Evolutionary conservation across 1,284 basidiomycete species (phyloP).

Genomic region (Trametes pubescens): DNA sequence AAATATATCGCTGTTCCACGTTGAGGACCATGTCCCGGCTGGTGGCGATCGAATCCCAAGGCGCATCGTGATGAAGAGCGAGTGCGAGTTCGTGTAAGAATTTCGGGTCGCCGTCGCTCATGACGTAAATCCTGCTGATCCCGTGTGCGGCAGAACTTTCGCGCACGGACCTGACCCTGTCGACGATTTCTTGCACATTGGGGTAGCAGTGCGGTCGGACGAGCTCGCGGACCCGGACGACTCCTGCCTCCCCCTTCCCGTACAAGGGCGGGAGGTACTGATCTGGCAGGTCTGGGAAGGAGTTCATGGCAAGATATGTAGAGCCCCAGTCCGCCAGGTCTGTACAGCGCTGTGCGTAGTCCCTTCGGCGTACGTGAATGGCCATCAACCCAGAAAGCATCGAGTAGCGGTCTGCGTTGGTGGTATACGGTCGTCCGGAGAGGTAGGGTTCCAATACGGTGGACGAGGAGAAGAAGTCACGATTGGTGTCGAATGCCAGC

Average conservation of each 20-base stretch:
- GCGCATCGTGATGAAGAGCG: conserved; percentile 41
- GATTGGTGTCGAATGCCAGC: conserved; percentile 48
- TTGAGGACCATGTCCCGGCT: conserved; percentile 47
- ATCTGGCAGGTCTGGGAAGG: conserved; percentile 51
- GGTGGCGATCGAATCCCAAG: conserved; percentile 39
- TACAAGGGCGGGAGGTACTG: conserved; percentile 41
- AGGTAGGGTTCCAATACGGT: conserved; percentile 25
- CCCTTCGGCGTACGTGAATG: conserved; percentile 68
- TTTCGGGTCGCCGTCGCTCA: conserved; percentile 59
- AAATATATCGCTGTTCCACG: conserved; percentile 48
- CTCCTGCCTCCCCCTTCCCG: conserved; percentile 35
- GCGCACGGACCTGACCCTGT: conserved; percentile 48
- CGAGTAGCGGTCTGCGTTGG: conserved; percentile 34
- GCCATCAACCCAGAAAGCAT: conserved; percentile 55
- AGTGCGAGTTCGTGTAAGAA: conserved; percentile 52
- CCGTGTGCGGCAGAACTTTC: conserved; percentile 33
- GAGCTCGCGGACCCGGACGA: conserved; percentile 34
- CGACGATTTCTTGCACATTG: conserved; percentile 51
- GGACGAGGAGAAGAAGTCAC: conserved; percentile 42
- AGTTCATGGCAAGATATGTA: conserved; percentile 51
- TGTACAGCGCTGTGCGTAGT: conserved; percentile 61
- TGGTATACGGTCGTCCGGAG: conserved; percentile 19
- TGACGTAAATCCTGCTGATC: conserved; percentile 55
- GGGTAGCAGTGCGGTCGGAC: conserved; percentile 60
- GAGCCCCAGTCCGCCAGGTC: conserved; percentile 53